phyloP scores from a whole-genome alignment of 768 basidiomycete genomes.

The Termitomyces sp. region DNA sequence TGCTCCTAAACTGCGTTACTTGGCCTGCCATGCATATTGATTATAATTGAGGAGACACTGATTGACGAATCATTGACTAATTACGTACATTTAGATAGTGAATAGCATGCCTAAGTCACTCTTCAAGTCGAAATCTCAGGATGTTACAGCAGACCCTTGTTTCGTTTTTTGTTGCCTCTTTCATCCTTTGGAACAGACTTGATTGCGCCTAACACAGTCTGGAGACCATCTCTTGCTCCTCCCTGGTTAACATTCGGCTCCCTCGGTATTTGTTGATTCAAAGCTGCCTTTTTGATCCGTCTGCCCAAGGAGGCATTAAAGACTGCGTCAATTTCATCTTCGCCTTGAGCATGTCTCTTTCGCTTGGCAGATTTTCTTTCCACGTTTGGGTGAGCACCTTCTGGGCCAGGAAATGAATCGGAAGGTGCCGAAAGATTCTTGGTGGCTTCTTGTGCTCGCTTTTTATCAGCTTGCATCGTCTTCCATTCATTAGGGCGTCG shows the following conservation, averaged over 20 bases:
- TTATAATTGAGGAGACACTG: not conserved
- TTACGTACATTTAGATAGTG: not conserved
- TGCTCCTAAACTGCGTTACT: not conserved
- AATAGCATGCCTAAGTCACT: not conserved
- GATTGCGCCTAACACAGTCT: conserved; percentile 55
- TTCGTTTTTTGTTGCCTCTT: conserved; percentile 24
- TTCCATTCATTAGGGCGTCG: conserved; percentile 85
- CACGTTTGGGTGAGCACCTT: not conserved
- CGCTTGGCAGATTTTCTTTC: conserved; percentile 16
- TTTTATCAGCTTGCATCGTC: conserved; percentile 51
- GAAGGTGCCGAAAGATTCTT: not conserved
- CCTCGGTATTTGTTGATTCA: conserved; percentile 18
- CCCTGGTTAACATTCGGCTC: conserved; percentile 4
- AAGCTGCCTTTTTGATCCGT: conserved; percentile 50
- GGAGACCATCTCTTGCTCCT: conserved; percentile 31
- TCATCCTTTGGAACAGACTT: conserved; percentile 47
- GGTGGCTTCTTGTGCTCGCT: conserved; percentile 16
- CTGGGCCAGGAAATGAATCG: not conserved
- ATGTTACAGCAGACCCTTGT: not conserved
- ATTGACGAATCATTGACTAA: not conserved
- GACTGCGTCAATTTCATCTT: conserved; percentile 72
- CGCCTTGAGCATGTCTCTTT: conserved; percentile 38
- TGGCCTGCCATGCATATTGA: not conserved
- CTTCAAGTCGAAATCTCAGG: not conserved
- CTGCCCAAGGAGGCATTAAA: conserved; percentile 56